These are phyloP conservation scores for Pichia sp. DNA, from an alignment of 1,139 yeast genomes.

Conservation along the genomic window DNA sequence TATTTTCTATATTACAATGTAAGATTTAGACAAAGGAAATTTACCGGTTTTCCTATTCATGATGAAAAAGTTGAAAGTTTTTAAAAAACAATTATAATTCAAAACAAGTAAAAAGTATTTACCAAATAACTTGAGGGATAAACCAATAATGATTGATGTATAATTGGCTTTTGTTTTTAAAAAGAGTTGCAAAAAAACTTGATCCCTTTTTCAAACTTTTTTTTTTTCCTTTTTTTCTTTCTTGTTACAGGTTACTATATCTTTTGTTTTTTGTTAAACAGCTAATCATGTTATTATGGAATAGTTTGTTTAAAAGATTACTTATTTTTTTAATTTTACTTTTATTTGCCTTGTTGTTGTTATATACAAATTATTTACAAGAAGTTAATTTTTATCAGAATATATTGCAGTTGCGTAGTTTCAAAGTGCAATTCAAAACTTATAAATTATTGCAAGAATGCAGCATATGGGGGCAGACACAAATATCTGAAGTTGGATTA, in stretches of 20 bases:
- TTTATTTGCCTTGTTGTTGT: constrained; percentile 18
- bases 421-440: constrained; percentile 19
- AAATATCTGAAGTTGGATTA: not conserved
- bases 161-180: no score
- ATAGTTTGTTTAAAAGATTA: constrained; percentile 16
- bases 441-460: constrained; percentile 18
- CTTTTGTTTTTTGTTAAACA: not conserved
- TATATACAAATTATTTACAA: constrained; percentile 23
- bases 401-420: constrained; percentile 17
- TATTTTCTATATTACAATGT: no score
- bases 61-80: no score
- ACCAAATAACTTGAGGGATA: no score
- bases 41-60: no score
- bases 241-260: not conserved
- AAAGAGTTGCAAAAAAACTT: no score
- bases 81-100: no score
- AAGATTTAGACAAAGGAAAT: no score
- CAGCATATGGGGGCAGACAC: constrained; percentile 4
- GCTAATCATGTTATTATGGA: constrained; percentile 9
- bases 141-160: no score
- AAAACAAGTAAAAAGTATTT: no score
- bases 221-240: not conserved
- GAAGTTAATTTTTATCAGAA: constrained; percentile 22
- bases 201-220: not conserved
- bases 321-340: constrained; percentile 17